These are phyloP conservation scores for Aspergillus saccharolyticus DNA, from an alignment of 495 filamentous ascomycete species.

Conservation along the genomic window DNA sequence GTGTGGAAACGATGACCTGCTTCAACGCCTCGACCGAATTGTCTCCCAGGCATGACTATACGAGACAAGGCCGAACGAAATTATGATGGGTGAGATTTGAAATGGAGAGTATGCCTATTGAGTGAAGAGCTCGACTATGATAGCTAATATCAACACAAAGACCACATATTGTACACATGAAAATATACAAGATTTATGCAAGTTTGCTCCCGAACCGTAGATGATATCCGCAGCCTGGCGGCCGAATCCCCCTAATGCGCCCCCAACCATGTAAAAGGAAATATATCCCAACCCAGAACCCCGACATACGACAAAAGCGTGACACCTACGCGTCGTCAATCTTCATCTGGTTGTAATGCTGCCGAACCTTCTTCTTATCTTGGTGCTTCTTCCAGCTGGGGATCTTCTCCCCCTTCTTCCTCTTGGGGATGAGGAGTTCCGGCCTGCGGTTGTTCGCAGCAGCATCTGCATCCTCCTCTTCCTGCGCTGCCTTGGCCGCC, in stretches of 20 bases:
- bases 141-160: constrained; percentile 12
- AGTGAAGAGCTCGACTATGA: constrained; percentile 19
- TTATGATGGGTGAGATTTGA: neutral
- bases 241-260: neutral
- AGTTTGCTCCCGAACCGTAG: neutral
- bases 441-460: constrained; percentile 8
- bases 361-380: constrained; percentile 40
- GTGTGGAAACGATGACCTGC: too few species aligned
- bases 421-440: constrained; percentile 34
- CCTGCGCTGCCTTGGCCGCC: constrained; percentile 19
- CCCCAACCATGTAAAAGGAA: neutral
- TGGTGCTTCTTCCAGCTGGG: constrained; percentile 45
- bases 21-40: too few species aligned
- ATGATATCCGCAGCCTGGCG: neutral
- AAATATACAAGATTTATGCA: neutral
- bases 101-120: constrained; percentile 2
- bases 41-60: neutral
- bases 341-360: constrained; percentile 32
- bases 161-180: constrained; percentile 18
- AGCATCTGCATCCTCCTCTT: constrained; percentile 24
- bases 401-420: constrained; percentile 39
- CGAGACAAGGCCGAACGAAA: neutral
- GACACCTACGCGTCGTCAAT: constrained; percentile 21
- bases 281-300: neutral
- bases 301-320: constrained; percentile 11